Percentiles rank a stretch among this genome's conserved stretches.
phyloP scores from a whole-genome alignment of 2,329 filamentous ascomycete genomes.

The Verticillium isaacii region DNA sequence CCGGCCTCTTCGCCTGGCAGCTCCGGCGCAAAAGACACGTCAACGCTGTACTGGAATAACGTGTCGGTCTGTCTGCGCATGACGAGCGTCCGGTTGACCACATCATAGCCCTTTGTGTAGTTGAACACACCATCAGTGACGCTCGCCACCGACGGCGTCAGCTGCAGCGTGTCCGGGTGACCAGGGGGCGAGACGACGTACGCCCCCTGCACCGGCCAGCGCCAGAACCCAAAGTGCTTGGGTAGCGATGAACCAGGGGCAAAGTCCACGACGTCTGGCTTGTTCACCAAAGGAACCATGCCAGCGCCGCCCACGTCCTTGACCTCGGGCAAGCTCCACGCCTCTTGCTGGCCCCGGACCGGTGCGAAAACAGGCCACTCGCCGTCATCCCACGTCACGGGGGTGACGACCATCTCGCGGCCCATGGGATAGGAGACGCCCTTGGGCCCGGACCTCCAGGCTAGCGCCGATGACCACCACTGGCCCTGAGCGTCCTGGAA shows the following conservation, averaged over 20 bases:
- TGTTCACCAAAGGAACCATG: too few species aligned
- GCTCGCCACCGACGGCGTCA: conserved; percentile 13
- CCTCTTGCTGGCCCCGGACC: conserved; percentile 38
- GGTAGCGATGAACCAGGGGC: conserved; percentile 26
- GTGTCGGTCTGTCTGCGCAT: conserved; percentile 50
- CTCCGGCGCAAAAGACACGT: conserved; percentile 31
- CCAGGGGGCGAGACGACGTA: conserved; percentile 30
- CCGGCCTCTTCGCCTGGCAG: conserved; percentile 40
- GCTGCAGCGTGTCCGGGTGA: conserved; percentile 28
- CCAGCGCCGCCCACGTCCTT: conserved; percentile 33
- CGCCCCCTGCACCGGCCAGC: conserved; percentile 31
- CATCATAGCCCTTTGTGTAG: conserved; percentile 26
- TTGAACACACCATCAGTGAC: conserved; percentile 5
- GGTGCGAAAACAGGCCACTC: conserved; percentile 42
- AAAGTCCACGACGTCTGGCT: conserved; percentile 40
- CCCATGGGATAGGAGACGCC: conserved; percentile 38
- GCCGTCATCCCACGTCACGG: conserved; percentile 41
- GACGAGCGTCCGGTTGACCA: conserved; percentile 38
- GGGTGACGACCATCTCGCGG: conserved; percentile 44
- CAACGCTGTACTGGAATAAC: conserved; percentile 44
- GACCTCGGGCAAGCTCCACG: conserved; percentile 30
- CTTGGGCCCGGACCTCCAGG: conserved; percentile 24
- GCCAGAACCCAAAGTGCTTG: conserved; percentile 40
- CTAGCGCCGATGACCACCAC: conserved; percentile 48
- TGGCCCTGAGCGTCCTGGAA: conserved; percentile 38